A percentile compares a stretch with the other conserved stretches of the same genome.
Evolutionary conservation across 2,329 filamentous ascomycete genomes (phyloP).

Genomic region (Cladorrhinum sp.): DNA sequence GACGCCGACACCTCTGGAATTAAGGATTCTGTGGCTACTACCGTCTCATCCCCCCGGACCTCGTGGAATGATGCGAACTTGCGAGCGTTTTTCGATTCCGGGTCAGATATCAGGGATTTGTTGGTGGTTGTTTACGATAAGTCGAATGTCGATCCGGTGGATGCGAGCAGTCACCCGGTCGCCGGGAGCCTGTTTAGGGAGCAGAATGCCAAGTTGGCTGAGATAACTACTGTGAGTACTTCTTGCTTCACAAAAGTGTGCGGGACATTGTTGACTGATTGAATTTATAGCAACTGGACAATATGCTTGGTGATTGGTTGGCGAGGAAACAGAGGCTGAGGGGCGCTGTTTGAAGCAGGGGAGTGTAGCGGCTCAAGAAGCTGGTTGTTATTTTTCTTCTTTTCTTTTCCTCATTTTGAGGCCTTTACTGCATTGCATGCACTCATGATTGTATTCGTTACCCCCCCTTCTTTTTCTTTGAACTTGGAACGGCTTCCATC

Average conservation of each 20-base stretch:
- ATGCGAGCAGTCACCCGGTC: constrained; percentile 75
- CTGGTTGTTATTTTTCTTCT: neutral
- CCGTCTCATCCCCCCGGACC: constrained; percentile 52
- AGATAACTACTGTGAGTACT: constrained; percentile 71
- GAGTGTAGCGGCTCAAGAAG: neutral
- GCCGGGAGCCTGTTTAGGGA: constrained; percentile 78
- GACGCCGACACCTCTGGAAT: constrained; percentile 41
- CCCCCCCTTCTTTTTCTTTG: neutral
- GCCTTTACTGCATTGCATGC: constrained; percentile 3
- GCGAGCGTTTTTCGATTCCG: constrained; percentile 85
- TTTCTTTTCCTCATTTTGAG: neutral
- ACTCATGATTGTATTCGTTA: neutral
- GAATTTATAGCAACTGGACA: constrained; percentile 67
- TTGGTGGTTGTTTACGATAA: constrained; percentile 92
- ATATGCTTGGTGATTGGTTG: constrained; percentile 80
- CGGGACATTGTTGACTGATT: constrained; percentile 20
- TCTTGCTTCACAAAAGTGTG: neutral
- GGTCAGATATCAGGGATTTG: constrained; percentile 83
- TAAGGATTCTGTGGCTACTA: constrained; percentile 50
- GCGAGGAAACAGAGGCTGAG: constrained; percentile 64
- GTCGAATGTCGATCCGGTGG: constrained; percentile 72
- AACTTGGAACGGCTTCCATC: neutral
- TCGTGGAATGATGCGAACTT: constrained; percentile 86
- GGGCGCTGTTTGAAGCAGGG: constrained; percentile 40
- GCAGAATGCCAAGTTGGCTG: constrained; percentile 79